Evolutionary conservation across 2,329 filamentous ascomycete genomes (phyloP), one percentile per base, ranked within the genome.

Genomic region (Endothia cerciana): DNA sequence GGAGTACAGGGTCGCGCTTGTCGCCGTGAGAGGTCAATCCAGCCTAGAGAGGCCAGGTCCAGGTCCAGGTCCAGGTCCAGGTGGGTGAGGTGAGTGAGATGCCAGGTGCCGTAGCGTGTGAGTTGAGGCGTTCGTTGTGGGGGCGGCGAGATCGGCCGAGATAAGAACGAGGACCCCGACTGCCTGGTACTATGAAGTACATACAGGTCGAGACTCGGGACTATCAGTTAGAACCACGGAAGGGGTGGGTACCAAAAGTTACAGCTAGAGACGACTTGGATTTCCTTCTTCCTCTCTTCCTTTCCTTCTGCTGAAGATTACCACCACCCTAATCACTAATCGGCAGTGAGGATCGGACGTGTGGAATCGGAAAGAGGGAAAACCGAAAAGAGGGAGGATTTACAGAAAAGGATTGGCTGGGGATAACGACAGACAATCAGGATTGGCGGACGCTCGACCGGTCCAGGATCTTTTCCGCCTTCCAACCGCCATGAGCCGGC

Each of bases 61-160:
- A n/a, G n/a, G n/a, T n/a, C n/a, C n/a, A n/a, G 41, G 33, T 22
- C 33, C 55, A 58, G 36, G 55, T 41, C 30, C 36, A 58, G 36
- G 36, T 41, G 55, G n/a, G 36, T 58, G 36, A 51, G 22, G 47
- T 51, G 47, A 25, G 45, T 11, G 45, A 49, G 45, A 11, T 25
- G n/a, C 45, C 19, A 45, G 43, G 19, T 3, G 22, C 19, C 25
- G 25, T 22, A n/a, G 25, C 45, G 22, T 33, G n/a, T n/a, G n/a
- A 36, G 28, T 55, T 33, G 19, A 36, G 51, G 51, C 51, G 51
- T n/a, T 36, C 30, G 51, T 55, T 33, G 51, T 55, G 28, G 51
- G n/a, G 30, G 51, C 30, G 30, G 51, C 51, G 51, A 55, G 51
- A 55, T 55, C 51, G 51, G 51, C 51, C 28, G 51, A 55, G 51